Evolutionary conservation across 371 early-diverging fungal species (phyloP), one percentile per base, ranked within the genome.

Genomic region (Amoeboaphelidium protococcarum): DNA sequence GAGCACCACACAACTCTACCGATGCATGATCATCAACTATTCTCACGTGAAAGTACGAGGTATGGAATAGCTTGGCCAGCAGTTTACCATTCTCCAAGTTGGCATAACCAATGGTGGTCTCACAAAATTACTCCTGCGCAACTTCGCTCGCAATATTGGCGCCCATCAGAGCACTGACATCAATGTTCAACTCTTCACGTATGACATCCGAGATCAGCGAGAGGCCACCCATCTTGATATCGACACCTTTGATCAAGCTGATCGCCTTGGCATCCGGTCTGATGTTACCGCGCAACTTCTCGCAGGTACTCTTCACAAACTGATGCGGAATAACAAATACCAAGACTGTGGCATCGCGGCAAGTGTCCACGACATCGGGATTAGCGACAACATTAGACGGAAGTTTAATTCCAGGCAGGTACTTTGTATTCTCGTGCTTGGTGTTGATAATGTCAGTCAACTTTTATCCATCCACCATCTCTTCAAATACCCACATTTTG

Each of bases 131-230:
- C 50, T 85, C 88, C 55, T 70, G 65, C 1, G 96, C 94, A 23
- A 99, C 85, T 55, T 97, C 97, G 49, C 68, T 72, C 24, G 99
- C 97, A 63, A 99, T 94, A 63, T 99, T 99, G 43, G 99, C 98
- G 31, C 99, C 99, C 72, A 84, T 87, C 37, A 98, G 61, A 19
- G 84, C 83, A 40, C 77, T 71, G 19, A 83, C 74, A 23, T 76
- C 71, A 44, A 94, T 69, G 23, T 62, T 63, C 23, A 97, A 67
- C 16, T 67, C 59, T 41, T 78, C 73, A 49, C 69, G 61, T 52
- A 99, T 88, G 51, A 79, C 67, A 53, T 88, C 79, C 1, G 89
- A 80, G 52, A 94, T 83, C 19, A 89, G 64, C 1, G 71, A 68
- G 50, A 95, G 69, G n/a, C 66, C 65, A 25, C 77, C 76, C 21